phyloP scores from a whole-genome alignment of 306 rosid species.

The Canavalia ensiformis region DNA sequence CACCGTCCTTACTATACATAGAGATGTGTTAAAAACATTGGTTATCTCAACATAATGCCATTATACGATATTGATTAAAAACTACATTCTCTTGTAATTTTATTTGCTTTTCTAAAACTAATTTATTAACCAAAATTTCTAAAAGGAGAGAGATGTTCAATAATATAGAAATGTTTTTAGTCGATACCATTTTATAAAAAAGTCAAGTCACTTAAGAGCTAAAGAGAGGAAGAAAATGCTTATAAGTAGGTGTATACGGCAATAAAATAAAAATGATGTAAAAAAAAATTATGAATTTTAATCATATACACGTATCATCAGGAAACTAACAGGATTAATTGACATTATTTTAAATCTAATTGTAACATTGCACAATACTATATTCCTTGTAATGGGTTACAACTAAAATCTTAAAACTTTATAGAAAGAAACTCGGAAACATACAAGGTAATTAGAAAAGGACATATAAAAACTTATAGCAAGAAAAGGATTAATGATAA shows the following conservation, averaged over 20 bases:
- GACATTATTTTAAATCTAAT: slow-evolving; percentile 16
- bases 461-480: neutral
- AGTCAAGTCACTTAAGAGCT: too few species aligned
- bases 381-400: slow-evolving; percentile 36
- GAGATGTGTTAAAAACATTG: too few species aligned
- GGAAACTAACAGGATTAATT: neutral
- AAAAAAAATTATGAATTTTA: neutral
- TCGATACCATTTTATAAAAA: too few species aligned
- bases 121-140: neutral
- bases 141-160: neutral
- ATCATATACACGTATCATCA: neutral
- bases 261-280: too few species aligned
- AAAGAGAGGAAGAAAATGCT: too few species aligned
- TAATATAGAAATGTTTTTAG: too few species aligned
- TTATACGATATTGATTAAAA: neutral
- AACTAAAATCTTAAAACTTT: slow-evolving; percentile 31
- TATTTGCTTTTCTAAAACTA: neutral
- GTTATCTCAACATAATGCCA: neutral
- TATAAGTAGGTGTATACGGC: too few species aligned
- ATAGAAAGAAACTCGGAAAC: slow-evolving; percentile 22
- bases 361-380: slow-evolving; percentile 17
- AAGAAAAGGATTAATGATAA: slow-evolving; percentile 15
- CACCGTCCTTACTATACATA: too few species aligned
- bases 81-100: neutral
- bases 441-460: neutral